Evolutionary conservation across 768 basidiomycete species (phyloP).

Genomic region (Phylloporus sp.): DNA sequence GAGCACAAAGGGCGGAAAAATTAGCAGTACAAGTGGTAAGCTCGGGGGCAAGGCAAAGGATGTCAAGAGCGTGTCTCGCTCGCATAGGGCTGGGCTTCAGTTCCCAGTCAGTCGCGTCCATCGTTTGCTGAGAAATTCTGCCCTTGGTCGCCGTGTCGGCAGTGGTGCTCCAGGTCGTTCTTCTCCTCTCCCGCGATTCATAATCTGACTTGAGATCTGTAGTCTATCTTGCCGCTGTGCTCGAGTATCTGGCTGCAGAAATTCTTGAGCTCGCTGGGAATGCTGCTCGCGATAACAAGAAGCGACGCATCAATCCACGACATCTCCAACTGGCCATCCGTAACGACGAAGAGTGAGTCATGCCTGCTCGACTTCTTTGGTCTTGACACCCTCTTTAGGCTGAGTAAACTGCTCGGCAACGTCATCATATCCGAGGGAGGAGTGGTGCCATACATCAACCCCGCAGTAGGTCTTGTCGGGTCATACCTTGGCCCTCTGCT

Average conservation of each 20-base stretch:
- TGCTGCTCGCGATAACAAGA: constrained; percentile 88
- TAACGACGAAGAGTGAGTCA: constrained; percentile 81
- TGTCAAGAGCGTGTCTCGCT: constrained; percentile 61
- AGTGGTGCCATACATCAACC: constrained; percentile 80
- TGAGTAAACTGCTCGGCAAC: constrained; percentile 68
- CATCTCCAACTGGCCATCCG: constrained; percentile 94
- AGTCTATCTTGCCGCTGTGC: constrained; percentile 91
- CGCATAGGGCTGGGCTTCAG: constrained; percentile 73
- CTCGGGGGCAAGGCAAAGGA: constrained; percentile 52
- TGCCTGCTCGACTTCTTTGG: neutral
- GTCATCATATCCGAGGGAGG: constrained; percentile 96
- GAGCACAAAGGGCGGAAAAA: constrained; percentile 20
- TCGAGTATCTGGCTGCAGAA: constrained; percentile 90
- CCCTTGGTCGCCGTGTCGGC: constrained; percentile 85
- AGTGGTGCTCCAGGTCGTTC: constrained; percentile 74
- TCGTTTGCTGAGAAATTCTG: constrained; percentile 81
- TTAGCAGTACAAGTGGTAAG: constrained; percentile 33
- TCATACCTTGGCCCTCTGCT: neutral
- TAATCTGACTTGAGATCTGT: neutral
- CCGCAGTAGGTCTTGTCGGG: constrained; percentile 37
- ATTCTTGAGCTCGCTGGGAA: constrained; percentile 92
- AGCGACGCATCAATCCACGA: constrained; percentile 93
- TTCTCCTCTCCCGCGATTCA: constrained; percentile 9
- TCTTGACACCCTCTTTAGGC: constrained; percentile 33
- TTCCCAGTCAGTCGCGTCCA: constrained; percentile 92